Evolutionary conservation across 441 rosid genomes (phyloP).

Genomic region (Pelargonium fulgidum): DNA sequence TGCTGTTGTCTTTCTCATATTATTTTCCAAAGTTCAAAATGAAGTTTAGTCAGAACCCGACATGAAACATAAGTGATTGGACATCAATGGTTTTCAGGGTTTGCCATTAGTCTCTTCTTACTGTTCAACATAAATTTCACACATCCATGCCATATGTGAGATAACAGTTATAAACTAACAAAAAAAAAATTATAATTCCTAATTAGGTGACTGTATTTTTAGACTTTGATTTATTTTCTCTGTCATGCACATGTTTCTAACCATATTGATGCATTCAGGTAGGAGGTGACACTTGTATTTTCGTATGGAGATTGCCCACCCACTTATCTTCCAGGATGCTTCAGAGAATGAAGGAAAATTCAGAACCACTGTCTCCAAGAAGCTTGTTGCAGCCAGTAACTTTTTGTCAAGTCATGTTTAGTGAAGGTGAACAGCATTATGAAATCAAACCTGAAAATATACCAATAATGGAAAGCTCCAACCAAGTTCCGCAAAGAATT

Average conservation of each 20-base stretch:
- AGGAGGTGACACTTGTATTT: slow-evolving; percentile 71
- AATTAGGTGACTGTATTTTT: not conserved
- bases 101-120: not conserved
- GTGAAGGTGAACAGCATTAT: slow-evolving; percentile 31
- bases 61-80: not conserved
- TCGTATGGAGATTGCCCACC: slow-evolving; percentile 64
- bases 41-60: not conserved
- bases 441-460: slow-evolving; percentile 25
- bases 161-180: not conserved
- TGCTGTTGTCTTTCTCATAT: no score
- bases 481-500: slow-evolving; percentile 20
- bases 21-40: no score
- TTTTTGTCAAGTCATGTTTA: slow-evolving; percentile 31
- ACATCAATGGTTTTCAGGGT: not conserved
- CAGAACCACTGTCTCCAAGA: slow-evolving; percentile 37
- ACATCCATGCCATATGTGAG: not conserved
- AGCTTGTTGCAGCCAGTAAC: slow-evolving; percentile 29
- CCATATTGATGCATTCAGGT: slow-evolving; percentile 41
- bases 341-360: slow-evolving; percentile 43
- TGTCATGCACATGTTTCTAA: slow-evolving; percentile 13
- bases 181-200: not conserved
- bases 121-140: not conserved
- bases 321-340: slow-evolving; percentile 50
- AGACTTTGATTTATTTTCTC: not conserved
- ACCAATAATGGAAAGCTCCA: slow-evolving; percentile 23